phyloP scores from a whole-genome alignment of 202 grass and related monocot species.

The Alloteropsis angusta region DNA sequence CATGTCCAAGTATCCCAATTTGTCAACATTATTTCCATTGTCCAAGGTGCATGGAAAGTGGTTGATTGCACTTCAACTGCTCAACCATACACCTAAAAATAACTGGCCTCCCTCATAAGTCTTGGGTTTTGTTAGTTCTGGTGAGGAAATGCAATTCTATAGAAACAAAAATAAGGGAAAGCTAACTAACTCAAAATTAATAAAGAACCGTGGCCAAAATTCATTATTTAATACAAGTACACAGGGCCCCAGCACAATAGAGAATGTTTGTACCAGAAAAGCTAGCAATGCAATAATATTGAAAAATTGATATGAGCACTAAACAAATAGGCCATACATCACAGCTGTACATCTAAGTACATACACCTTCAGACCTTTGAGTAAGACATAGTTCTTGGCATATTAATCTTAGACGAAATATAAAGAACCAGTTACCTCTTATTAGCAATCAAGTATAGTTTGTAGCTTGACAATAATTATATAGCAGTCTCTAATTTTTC shows the following conservation, averaged over 20 bases:
- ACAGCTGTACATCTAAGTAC: neutral
- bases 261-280: constrained; percentile 10
- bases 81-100: neutral
- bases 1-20: neutral
- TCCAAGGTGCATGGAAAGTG: neutral
- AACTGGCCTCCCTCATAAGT: neutral
- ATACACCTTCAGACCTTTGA: neutral
- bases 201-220: neutral
- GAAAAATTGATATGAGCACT: neutral
- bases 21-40: neutral
- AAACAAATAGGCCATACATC: neutral
- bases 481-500: neutral
- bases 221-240: neutral
- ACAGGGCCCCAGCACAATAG: constrained; percentile 1
- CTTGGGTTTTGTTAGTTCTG: neutral
- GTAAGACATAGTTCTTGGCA: neutral
- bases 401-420: neutral
- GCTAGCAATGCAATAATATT: neutral
- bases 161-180: neutral
- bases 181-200: constrained; percentile 18
- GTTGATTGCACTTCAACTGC: neutral
- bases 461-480: neutral
- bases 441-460: neutral
- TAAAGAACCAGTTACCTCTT: neutral
- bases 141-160: constrained; percentile 6